Conservation (phyloP, 106 monocot genomes). For the Cymbidium sinense region DNA sequence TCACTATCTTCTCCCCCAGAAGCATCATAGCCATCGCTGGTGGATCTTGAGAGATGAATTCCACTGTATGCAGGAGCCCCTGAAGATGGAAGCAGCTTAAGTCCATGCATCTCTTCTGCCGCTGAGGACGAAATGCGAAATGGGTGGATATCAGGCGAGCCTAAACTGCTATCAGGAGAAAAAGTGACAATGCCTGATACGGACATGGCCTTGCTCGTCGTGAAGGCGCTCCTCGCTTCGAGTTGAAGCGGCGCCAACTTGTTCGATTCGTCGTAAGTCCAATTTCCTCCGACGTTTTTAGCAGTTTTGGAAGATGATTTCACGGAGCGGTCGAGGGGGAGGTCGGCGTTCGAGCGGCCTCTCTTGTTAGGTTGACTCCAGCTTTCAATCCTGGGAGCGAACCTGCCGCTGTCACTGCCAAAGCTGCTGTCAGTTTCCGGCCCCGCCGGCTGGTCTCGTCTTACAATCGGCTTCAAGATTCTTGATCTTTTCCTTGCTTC, state of each 20-base stretch:
- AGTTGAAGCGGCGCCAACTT: conserved; percentile 36
- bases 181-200: conserved; percentile 19
- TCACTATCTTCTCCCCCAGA: conserved; percentile 60
- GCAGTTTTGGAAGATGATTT: conserved; percentile 19
- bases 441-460: conserved; percentile 7
- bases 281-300: conserved; percentile 12
- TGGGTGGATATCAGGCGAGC: conserved; percentile 31
- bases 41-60: conserved; percentile 29
- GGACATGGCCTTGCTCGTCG: conserved; percentile 21
- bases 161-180: conserved; percentile 45
- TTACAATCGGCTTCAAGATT: conserved; percentile 31
- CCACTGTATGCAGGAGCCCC: conserved; percentile 15
- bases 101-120: conserved; percentile 14
- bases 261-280: not conserved
- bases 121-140: conserved; percentile 29
- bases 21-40: conserved; percentile 58
- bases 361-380: conserved; percentile 21
- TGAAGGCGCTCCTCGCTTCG: conserved; percentile 51
- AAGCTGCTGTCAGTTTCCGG: conserved; percentile 27
- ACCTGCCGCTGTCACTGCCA: conserved; percentile 19
- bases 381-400: not conserved
- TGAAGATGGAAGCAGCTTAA: conserved; percentile 12
- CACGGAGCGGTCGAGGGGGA: conserved; percentile 13
- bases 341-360: conserved; percentile 5
- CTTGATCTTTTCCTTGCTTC: conserved; percentile 43